Conservation (phyloP, 2,329 filamentous ascomycete species). For the Fusarium redolens region DNA sequence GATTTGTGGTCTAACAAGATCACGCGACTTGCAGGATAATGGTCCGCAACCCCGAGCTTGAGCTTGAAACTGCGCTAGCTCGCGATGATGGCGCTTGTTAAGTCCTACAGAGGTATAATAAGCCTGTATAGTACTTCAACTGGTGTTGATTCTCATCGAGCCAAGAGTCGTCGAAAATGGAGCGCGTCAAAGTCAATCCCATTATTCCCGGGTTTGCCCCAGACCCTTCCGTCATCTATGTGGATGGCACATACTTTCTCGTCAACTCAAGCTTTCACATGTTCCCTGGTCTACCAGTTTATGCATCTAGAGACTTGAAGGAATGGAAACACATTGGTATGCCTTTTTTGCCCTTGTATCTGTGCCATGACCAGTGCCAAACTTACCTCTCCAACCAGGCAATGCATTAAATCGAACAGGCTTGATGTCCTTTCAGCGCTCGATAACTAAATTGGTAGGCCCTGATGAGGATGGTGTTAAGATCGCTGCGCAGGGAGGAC, state of each 20-base stretch:
- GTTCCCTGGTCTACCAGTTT: slow-evolving; percentile 30
- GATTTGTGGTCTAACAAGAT: too few relatives aligned
- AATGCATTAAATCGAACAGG: slow-evolving; percentile 25
- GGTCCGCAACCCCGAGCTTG: too few relatives aligned
- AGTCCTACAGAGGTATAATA: too few relatives aligned
- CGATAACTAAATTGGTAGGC: neutral
- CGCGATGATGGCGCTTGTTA: too few relatives aligned
- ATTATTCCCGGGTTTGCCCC: slow-evolving; percentile 24
- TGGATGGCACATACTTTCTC: slow-evolving; percentile 30
- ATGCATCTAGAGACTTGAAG: slow-evolving; percentile 17
- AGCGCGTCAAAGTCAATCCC: slow-evolving; percentile 7
- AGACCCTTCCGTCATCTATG: slow-evolving; percentile 26
- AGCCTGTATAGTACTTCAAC: too few relatives aligned
- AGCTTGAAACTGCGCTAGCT: too few relatives aligned
- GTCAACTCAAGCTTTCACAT: slow-evolving; percentile 30
- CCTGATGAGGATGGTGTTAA: slow-evolving; percentile 1
- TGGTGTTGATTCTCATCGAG: too few relatives aligned
- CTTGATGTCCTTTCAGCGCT: neutral
- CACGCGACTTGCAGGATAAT: too few relatives aligned
- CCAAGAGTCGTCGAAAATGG: neutral
- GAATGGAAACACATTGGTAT: slow-evolving; percentile 28
- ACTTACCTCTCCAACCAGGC: neutral
- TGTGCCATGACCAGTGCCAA: too few relatives aligned
- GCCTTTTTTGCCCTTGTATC: too few relatives aligned
- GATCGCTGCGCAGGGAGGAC: slow-evolving; percentile 18